Percentiles rank a stretch among this genome's conserved stretches.
These are phyloP conservation scores for Cutaneotrichosporon cavernicola DNA, from an alignment of 1,284 basidiomycete genomes.

Conservation along the genomic window DNA sequence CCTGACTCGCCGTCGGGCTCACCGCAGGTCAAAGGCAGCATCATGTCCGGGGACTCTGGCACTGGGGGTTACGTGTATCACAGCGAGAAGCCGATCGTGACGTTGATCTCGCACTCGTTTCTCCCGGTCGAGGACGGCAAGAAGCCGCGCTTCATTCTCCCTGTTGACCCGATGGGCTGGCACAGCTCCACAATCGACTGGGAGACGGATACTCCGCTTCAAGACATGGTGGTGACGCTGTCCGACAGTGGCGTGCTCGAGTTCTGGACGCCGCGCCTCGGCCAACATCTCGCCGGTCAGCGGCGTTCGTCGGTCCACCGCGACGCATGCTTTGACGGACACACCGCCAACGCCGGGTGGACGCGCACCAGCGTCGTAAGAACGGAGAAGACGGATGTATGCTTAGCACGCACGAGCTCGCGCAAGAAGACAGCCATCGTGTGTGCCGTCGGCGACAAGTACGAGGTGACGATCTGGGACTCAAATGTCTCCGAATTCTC, in stretches of 20 bases:
- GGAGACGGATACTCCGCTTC: constrained; percentile 48
- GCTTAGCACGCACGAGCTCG: constrained; percentile 75
- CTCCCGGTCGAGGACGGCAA: constrained; percentile 33
- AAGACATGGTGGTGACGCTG: constrained; percentile 75
- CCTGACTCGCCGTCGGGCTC: not conserved
- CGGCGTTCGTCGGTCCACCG: constrained; percentile 12
- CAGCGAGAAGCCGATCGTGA: constrained; percentile 32
- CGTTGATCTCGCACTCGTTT: constrained; percentile 39
- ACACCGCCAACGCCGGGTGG: constrained; percentile 31
- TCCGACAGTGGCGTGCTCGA: constrained; percentile 69
- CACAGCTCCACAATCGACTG: constrained; percentile 55
- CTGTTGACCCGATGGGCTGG: constrained; percentile 92
- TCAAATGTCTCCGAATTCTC: constrained; percentile 91
- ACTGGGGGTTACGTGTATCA: constrained; percentile 15
- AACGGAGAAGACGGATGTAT: constrained; percentile 66
- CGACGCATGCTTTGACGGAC: not conserved
- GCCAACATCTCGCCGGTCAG: constrained; percentile 39
- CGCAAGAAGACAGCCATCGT: constrained; percentile 72
- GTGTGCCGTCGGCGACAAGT: constrained; percentile 48
- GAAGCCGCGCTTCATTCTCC: constrained; percentile 55
- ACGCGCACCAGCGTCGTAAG: constrained; percentile 65
- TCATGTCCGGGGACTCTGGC: not conserved
- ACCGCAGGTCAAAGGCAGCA: not conserved
- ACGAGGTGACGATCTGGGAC: constrained; percentile 90
- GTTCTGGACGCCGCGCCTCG: constrained; percentile 71